These are phyloP conservation scores for Penicillium subrubescens DNA, from an alignment of 495 filamentous ascomycete genomes.

Conservation along the genomic window DNA sequence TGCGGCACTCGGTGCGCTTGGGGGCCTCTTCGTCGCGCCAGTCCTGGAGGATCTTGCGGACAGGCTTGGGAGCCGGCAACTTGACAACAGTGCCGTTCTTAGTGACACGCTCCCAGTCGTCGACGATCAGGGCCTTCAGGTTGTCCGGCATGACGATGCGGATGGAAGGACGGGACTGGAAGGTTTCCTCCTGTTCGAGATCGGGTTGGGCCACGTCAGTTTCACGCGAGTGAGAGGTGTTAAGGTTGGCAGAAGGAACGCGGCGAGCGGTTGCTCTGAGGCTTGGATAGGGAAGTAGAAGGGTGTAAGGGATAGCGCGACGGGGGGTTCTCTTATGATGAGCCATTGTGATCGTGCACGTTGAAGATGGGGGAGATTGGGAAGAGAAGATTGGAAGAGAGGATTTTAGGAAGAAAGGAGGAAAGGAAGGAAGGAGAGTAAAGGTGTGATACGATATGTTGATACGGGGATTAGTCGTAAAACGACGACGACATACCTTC, in stretches of 20 bases:
- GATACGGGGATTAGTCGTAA: background rate
- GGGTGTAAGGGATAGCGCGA: background rate
- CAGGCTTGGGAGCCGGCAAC: conserved; percentile 74
- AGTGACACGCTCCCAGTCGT: conserved; percentile 98
- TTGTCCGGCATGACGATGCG: conserved; percentile 80
- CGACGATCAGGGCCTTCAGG: conserved; percentile 86
- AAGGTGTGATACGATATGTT: background rate
- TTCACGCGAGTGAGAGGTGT: background rate
- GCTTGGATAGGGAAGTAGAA: background rate
- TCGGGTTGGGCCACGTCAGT: conserved; percentile 4
- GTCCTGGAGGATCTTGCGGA: conserved; percentile 74
- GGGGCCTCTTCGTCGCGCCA: conserved; percentile 71
- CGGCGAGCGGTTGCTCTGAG: background rate
- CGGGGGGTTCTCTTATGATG: background rate
- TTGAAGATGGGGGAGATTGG: background rate
- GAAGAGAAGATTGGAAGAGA: background rate
- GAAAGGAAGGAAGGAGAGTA: background rate
- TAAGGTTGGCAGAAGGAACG: background rate
- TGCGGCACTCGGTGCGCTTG: conserved; percentile 58
- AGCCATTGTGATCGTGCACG: background rate
- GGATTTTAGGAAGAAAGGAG: background rate
- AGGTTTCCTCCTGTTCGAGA: conserved; percentile 74
- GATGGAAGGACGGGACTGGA: conserved; percentile 75
- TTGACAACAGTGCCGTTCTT: conserved; percentile 87
- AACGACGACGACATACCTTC: conserved; percentile 59